These are phyloP conservation scores for Coprinopsis sp. DNA, from an alignment of 768 basidiomycete genomes.

Conservation along the genomic window DNA sequence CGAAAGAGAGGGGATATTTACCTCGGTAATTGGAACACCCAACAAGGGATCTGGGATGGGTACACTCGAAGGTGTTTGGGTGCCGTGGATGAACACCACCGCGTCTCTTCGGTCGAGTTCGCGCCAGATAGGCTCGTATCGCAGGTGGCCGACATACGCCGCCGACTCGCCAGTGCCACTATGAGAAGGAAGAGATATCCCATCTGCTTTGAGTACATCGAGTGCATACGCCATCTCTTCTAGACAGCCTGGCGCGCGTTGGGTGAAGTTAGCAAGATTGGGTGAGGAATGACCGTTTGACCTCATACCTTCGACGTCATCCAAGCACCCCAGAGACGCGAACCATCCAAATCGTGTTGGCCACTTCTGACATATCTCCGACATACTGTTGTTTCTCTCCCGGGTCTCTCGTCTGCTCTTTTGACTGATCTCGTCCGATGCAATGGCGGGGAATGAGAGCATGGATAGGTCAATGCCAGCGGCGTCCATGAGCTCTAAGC, in stretches of 20 bases:
- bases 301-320: conserved; percentile 57
- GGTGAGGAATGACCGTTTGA: not conserved
- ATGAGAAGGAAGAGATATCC: conserved; percentile 62
- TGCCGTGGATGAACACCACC: conserved; percentile 70
- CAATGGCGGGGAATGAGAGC: conserved; percentile 61
- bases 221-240: conserved; percentile 57
- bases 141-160: conserved; percentile 66
- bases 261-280: not conserved
- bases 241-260: conserved; percentile 42
- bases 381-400: conserved; percentile 42
- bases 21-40: conserved; percentile 68
- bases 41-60: conserved; percentile 60
- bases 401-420: conserved; percentile 41
- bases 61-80: conserved; percentile 58
- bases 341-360: conserved; percentile 66
- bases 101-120: conserved; percentile 56
- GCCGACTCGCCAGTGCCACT: conserved; percentile 54
- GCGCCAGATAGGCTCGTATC: conserved; percentile 65
- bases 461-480: conserved; percentile 55
- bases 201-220: conserved; percentile 58
- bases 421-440: conserved; percentile 30
- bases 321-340: conserved; percentile 56
- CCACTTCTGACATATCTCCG: conserved; percentile 43
- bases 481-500: conserved; percentile 59
- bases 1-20: conserved; percentile 19